Percentiles rank a stretch among this genome's conserved stretches.
These are phyloP conservation scores for Monilinia polystroma DNA, from an alignment of 2,329 filamentous ascomycete species.

Conservation along the genomic window DNA sequence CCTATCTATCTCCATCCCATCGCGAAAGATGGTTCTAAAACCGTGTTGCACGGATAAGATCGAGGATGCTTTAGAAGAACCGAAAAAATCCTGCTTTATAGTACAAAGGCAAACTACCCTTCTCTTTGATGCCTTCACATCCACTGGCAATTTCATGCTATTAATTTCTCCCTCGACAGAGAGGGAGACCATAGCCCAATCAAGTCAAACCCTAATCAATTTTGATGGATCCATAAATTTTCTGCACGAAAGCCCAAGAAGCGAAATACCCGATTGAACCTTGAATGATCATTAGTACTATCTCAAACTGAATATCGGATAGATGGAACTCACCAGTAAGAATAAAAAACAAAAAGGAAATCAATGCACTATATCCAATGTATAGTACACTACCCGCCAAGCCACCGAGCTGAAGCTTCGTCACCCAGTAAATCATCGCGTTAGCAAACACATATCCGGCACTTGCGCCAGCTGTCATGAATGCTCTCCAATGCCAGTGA, in stretches of 20 bases:
- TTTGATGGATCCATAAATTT: slow-evolving; percentile 97
- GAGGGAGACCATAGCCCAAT: not conserved
- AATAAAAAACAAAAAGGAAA: slow-evolving; percentile 90
- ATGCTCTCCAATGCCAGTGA: slow-evolving; percentile 97
- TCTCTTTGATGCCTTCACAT: not conserved
- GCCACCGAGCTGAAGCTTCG: slow-evolving; percentile 80
- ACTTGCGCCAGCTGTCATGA: slow-evolving; percentile 86
- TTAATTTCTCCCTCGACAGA: not conserved
- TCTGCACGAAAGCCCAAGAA: slow-evolving; percentile 89
- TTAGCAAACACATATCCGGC: slow-evolving; percentile 91
- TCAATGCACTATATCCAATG: slow-evolving; percentile 84
- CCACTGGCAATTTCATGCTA: not conserved
- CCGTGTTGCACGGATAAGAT: not conserved
- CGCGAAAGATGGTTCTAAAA: not conserved
- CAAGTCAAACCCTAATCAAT: slow-evolving; percentile 63
- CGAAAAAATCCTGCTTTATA: not conserved
- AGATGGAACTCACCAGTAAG: slow-evolving; percentile 71
- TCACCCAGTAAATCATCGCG: slow-evolving; percentile 86
- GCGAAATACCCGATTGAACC: slow-evolving; percentile 95
- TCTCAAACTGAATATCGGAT: not conserved
- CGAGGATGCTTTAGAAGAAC: not conserved
- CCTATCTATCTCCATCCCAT: not conserved
- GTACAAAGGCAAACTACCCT: not conserved
- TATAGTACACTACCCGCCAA: slow-evolving; percentile 88
- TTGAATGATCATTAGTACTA: slow-evolving; percentile 43